phyloP scores from a whole-genome alignment of 306 rosid genomes.

The Glycine latifolia region DNA sequence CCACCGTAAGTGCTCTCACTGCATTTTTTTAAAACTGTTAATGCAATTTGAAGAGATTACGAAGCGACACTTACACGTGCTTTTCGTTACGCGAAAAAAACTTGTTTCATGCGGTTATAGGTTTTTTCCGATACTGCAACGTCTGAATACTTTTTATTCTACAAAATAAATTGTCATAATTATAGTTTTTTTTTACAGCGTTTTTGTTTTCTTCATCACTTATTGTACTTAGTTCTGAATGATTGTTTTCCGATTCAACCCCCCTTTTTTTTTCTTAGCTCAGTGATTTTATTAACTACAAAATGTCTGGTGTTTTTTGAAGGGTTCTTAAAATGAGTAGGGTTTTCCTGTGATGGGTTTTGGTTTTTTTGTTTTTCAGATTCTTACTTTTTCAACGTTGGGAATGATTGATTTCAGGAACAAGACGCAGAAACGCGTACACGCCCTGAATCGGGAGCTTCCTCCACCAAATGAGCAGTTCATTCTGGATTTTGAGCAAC shows the following conservation, averaged over 20 bases:
- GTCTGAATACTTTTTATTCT: background rate
- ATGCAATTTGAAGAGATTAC: background rate
- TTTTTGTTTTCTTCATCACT: background rate
- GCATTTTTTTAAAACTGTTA: background rate
- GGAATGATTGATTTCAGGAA: constrained; percentile 66
- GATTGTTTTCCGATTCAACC: background rate
- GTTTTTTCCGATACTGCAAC: background rate
- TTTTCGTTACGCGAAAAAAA: too few species aligned
- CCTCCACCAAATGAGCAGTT: constrained; percentile 98
- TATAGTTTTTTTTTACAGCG: too few species aligned
- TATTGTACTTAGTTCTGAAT: constrained; percentile 10
- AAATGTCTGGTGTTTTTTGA: background rate
- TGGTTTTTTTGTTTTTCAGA: constrained; percentile 7
- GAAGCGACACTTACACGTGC: background rate
- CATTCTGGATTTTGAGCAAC: constrained; percentile 85
- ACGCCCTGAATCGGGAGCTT: constrained; percentile 83
- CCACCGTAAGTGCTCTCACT: constrained; percentile 54
- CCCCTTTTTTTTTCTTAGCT: background rate
- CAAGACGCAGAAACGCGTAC: constrained; percentile 91
- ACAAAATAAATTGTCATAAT: background rate
- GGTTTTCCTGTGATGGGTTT: background rate
- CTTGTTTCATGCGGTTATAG: background rate
- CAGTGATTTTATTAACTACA: background rate
- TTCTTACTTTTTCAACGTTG: constrained; percentile 29
- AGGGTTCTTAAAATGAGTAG: constrained; percentile 4